Percentiles rank a stretch among this genome's conserved stretches.
Evolutionary conservation across 768 basidiomycete species (phyloP).

Genomic region (Suillus plorans): DNA sequence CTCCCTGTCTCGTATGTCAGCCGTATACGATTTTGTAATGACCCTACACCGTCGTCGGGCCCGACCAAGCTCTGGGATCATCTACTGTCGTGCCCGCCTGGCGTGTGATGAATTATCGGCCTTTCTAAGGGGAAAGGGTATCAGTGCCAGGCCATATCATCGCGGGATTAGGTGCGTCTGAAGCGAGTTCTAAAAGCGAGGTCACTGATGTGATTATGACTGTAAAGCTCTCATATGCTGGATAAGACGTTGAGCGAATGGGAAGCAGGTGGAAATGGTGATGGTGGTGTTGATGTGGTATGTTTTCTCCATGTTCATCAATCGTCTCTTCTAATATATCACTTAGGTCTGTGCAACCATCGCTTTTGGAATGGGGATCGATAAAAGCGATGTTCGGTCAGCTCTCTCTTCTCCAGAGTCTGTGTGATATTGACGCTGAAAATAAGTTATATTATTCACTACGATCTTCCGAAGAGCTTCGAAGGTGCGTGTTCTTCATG

Average conservation of each 20-base stretch:
- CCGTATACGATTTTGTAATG: conserved; percentile 65
- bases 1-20: conserved; percentile 54
- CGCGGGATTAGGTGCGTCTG: conserved; percentile 56
- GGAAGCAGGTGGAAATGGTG: conserved; percentile 53
- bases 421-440: conserved; percentile 13
- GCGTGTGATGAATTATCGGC: conserved; percentile 68
- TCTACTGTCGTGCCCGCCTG: conserved; percentile 71
- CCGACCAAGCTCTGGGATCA: conserved; percentile 64
- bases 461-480: conserved; percentile 78
- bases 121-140: conserved; percentile 64
- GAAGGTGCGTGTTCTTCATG: conserved; percentile 51
- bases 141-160: conserved; percentile 74
- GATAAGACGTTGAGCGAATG: conserved; percentile 57
- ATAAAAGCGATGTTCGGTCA: conserved; percentile 75
- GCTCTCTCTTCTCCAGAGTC: conserved; percentile 1
- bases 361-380: conserved; percentile 86
- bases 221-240: conserved; percentile 45
- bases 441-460: conserved; percentile 71
- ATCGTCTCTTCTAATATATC: too few species aligned
- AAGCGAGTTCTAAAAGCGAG: not conserved
- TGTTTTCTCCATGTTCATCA: conserved; percentile 18
- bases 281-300: conserved; percentile 63
- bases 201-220: not conserved
- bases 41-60: conserved; percentile 60
- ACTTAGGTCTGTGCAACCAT: conserved; percentile 73